Evolutionary conservation across 257 asterid species (phyloP).

Genomic region (Handroanthus guayacan): DNA sequence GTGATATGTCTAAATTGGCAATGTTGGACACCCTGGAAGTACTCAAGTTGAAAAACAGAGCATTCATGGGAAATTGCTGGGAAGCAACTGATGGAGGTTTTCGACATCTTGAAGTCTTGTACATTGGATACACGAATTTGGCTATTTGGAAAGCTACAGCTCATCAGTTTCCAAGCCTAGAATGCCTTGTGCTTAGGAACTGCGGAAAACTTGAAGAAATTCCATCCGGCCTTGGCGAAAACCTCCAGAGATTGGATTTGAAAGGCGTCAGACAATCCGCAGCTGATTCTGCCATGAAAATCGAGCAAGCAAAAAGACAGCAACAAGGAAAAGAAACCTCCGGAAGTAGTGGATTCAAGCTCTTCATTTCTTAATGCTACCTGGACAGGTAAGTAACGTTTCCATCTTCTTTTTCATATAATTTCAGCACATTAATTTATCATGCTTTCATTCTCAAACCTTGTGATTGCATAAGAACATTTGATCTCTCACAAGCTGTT

Average conservation of each 20-base stretch:
- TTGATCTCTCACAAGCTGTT: no score
- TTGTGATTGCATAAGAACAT: no score
- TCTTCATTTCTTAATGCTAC: no score
- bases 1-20: background rate
- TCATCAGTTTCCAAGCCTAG: background rate
- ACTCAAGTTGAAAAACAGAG: background rate
- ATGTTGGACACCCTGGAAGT: background rate
- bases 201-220: slow-evolving; percentile 19
- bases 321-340: no score
- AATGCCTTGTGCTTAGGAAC: background rate
- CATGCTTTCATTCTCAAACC: no score
- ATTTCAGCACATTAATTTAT: no score
- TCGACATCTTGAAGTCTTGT: slow-evolving; percentile 22
- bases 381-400: no score
- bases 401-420: no score
- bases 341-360: no score
- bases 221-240: background rate
- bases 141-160: slow-evolving; percentile 13
- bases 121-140: slow-evolving; percentile 21
- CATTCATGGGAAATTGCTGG: background rate
- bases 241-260: background rate
- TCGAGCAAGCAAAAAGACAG: no score
- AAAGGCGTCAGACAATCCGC: no score
- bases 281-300: no score
- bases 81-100: slow-evolving; percentile 18